These are phyloP conservation scores for Trametes meyenii DNA, from an alignment of 768 basidiomycete species.

Conservation along the genomic window DNA sequence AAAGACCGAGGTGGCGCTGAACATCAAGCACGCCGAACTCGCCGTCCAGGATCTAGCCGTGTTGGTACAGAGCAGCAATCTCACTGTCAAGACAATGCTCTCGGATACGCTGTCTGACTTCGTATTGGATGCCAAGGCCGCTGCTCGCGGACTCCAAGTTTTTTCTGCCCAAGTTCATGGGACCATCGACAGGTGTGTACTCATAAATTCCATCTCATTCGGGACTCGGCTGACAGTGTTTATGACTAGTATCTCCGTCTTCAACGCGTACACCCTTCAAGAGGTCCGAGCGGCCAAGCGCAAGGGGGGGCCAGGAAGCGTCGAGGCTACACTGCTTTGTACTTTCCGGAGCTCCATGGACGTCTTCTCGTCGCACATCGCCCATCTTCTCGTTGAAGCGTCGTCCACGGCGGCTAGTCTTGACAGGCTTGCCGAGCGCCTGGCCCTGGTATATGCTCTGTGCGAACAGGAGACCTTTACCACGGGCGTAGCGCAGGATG, in stretches of 20 bases:
- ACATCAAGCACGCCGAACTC: constrained; percentile 77
- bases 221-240: background rate
- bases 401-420: constrained; percentile 57
- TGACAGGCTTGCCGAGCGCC: constrained; percentile 63
- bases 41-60: constrained; percentile 67
- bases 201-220: background rate
- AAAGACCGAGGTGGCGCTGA: constrained; percentile 58
- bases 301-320: constrained; percentile 28
- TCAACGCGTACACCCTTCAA: constrained; percentile 63
- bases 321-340: constrained; percentile 48
- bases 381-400: constrained; percentile 64
- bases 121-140: constrained; percentile 58
- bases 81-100: constrained; percentile 59
- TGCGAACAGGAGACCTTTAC: constrained; percentile 56
- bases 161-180: constrained; percentile 67
- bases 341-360: constrained; percentile 68
- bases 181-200: constrained; percentile 67
- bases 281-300: constrained; percentile 35
- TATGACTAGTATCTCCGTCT: constrained; percentile 59
- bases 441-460: constrained; percentile 57
- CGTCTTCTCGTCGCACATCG: constrained; percentile 51
- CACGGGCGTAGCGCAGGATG: constrained; percentile 45
- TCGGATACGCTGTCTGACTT: constrained; percentile 56
- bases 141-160: constrained; percentile 59
- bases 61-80: constrained; percentile 61